phyloP scores from a whole-genome alignment of 192 early-diverging fungal species.

The Rhizoclosmatium globosum region DNA sequence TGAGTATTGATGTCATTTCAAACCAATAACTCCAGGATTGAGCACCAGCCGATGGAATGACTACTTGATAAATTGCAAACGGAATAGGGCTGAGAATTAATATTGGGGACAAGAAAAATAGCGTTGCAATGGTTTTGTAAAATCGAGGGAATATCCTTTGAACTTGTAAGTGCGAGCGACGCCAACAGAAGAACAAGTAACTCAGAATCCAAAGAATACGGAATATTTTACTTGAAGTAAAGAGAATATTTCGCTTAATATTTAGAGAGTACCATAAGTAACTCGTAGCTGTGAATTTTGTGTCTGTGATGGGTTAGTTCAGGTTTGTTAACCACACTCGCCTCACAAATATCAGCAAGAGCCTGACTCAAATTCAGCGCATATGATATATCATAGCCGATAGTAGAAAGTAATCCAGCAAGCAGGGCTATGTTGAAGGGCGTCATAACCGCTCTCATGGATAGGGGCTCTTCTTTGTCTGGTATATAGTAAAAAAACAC shows the following conservation, averaged over 20 bases:
- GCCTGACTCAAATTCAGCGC: not conserved
- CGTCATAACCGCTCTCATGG: not conserved
- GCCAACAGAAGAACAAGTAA: not conserved
- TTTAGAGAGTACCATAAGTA: not conserved
- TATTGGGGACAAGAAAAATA: not conserved
- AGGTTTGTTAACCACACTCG: no score
- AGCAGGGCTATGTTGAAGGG: not conserved
- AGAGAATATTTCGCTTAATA: not conserved
- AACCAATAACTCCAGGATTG: not conserved
- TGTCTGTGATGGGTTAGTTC: not conserved
- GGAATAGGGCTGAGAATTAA: not conserved
- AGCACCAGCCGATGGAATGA: not conserved
- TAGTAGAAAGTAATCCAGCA: not conserved
- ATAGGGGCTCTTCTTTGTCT: not conserved
- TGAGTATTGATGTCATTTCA: not conserved
- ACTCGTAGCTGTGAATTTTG: not conserved
- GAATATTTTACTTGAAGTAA: not conserved
- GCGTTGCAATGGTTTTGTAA: not conserved
- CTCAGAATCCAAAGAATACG: not conserved
- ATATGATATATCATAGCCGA: not conserved
- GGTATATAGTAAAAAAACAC: not conserved
- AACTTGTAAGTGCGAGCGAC: not conserved
- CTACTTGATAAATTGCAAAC: not conserved
- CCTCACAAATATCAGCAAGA: not conserved
- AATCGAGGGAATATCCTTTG: not conserved